These are phyloP conservation scores for Monilinia fructigena DNA, from an alignment of 2,329 filamentous ascomycete species.

Conservation along the genomic window DNA sequence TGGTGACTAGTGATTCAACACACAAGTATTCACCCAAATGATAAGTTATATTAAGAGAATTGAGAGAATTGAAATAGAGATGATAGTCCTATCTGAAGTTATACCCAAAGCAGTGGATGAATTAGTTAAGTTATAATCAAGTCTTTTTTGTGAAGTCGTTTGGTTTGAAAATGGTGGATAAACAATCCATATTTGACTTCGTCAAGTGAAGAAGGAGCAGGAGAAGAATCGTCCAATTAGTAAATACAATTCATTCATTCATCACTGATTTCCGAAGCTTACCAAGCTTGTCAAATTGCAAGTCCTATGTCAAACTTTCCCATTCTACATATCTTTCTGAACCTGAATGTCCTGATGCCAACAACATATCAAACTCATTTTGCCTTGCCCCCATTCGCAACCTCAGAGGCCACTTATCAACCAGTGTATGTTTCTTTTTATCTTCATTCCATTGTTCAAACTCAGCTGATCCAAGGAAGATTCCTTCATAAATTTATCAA, in stretches of 20 bases:
- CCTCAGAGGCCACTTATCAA: conserved; percentile 26
- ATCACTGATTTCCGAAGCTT: background rate
- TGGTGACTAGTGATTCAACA: too few species aligned
- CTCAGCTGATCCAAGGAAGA: conserved; percentile 1
- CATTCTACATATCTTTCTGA: conserved; percentile 26
- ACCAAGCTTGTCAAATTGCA: background rate
- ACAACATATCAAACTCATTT: conserved; percentile 17
- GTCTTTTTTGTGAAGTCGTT: too few species aligned
- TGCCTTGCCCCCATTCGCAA: conserved; percentile 11
- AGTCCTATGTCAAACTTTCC: conserved; percentile 36
- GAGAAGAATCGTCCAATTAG: too few species aligned
- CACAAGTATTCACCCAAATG: too few species aligned
- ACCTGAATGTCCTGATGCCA: background rate
- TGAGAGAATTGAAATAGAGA: background rate
- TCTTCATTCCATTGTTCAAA: background rate
- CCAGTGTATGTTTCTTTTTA: conserved; percentile 23
- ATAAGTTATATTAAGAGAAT: background rate
- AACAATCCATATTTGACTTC: background rate
- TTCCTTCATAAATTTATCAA: conserved; percentile 10
- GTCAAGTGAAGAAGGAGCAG: background rate
- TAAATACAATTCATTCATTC: background rate
- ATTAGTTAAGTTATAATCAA: background rate
- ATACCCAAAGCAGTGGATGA: background rate
- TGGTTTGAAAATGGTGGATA: too few species aligned
- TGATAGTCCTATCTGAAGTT: background rate